These are phyloP conservation scores for Nicotiana noctiflora DNA, from an alignment of 257 asterid genomes.

Conservation along the genomic window DNA sequence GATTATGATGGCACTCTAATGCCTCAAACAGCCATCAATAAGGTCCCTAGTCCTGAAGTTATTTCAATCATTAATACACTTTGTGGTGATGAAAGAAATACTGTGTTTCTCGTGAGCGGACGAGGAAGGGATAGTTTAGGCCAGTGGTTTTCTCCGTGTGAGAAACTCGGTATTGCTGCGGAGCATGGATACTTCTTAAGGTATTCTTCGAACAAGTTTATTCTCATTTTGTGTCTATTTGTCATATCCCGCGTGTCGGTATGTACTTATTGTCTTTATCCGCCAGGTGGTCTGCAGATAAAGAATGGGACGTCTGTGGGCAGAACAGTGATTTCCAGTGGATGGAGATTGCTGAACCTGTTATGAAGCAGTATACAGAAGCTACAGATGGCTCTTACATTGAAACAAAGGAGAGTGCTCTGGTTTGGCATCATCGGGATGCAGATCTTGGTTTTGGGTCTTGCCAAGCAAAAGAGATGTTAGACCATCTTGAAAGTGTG, in stretches of 20 bases:
- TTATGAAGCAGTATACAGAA: conserved; percentile 43
- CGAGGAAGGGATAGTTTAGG: conserved; percentile 42
- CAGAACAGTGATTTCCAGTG: conserved; percentile 37
- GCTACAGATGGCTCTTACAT: conserved; percentile 44
- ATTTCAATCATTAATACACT: conserved; percentile 29
- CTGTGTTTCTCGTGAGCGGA: conserved; percentile 42
- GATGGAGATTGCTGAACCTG: conserved; percentile 44
- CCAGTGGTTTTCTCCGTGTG: conserved; percentile 41
- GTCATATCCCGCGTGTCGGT: not conserved
- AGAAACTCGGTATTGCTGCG: conserved; percentile 44
- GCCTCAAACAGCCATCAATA: conserved; percentile 37
- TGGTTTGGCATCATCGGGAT: conserved; percentile 46
- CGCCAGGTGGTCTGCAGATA: conserved; percentile 30
- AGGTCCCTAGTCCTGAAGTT: conserved; percentile 29
- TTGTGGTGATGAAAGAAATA: conserved; percentile 30
- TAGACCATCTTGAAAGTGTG: conserved; percentile 48
- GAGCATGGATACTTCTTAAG: conserved; percentile 44
- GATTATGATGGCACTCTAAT: conserved; percentile 49
- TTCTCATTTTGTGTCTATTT: not conserved
- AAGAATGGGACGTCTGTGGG: conserved; percentile 35
- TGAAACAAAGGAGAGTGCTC: conserved; percentile 42
- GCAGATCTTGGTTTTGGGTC: conserved; percentile 50
- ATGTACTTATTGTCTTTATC: not conserved
- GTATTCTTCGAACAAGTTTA: conserved; percentile 9
- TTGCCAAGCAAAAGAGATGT: conserved; percentile 45